These are phyloP conservation scores for Xerophyta viscosa DNA, from an alignment of 106 monocot species.

Conservation along the genomic window DNA sequence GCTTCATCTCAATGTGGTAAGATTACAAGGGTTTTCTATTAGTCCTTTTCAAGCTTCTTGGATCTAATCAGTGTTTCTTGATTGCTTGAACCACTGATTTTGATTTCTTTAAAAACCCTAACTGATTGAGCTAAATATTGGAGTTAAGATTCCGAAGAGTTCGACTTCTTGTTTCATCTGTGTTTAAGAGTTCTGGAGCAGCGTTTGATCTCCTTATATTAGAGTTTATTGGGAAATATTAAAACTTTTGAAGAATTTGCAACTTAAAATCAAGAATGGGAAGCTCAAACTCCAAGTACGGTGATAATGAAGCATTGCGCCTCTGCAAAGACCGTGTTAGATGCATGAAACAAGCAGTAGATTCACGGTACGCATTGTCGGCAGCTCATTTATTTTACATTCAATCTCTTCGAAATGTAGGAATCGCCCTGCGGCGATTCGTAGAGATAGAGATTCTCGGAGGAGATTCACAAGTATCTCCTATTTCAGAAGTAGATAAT, in stretches of 20 bases:
- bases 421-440: conserved; percentile 43
- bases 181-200: too few species aligned
- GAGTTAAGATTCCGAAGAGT: too few species aligned
- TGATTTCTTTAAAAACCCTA: too few species aligned
- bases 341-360: conserved; percentile 51
- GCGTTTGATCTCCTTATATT: background rate
- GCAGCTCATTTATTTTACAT: conserved; percentile 62
- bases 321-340: conserved; percentile 62
- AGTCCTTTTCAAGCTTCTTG: too few species aligned
- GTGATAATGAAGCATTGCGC: conserved; percentile 26
- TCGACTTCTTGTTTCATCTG: too few species aligned
- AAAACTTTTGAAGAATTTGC: background rate
- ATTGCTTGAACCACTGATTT: too few species aligned
- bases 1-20: background rate
- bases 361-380: conserved; percentile 54
- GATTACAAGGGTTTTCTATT: too few species aligned
- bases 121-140: too few species aligned
- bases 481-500: conserved; percentile 52
- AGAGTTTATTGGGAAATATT: background rate
- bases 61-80: too few species aligned
- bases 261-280: too few species aligned
- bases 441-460: conserved; percentile 48
- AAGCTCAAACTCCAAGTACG: conserved; percentile 41
- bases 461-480: conserved; percentile 34
- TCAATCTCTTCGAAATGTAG: conserved; percentile 53